Percentiles rank a stretch among this genome's conserved stretches.
Conservation (phyloP, 176 grass and related monocot genomes). For the Cenchrus fungigraminus region DNA sequence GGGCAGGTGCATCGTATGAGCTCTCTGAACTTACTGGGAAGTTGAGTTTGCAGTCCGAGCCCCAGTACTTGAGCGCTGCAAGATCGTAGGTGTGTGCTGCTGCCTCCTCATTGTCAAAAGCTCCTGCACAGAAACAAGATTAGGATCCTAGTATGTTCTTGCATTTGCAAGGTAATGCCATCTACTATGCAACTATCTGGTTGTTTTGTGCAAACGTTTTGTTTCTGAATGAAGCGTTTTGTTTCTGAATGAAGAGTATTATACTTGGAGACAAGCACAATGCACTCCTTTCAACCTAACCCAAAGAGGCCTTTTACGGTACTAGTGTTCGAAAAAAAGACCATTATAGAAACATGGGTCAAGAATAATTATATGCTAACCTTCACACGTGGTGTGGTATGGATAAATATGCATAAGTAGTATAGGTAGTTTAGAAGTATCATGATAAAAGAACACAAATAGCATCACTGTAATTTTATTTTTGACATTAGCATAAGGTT, state of each 20-base stretch:
- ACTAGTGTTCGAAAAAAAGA: too few species aligned
- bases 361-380: too few species aligned
- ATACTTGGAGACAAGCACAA: constrained; percentile 13
- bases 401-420: too few species aligned
- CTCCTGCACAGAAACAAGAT: constrained; percentile 43
- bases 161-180: neutral
- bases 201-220: neutral
- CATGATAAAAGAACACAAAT: too few species aligned
- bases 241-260: neutral
- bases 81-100: constrained; percentile 84
- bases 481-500: too few species aligned
- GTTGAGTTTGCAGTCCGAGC: constrained; percentile 53
- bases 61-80: constrained; percentile 86
- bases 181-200: neutral
- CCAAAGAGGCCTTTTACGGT: too few species aligned
- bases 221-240: neutral
- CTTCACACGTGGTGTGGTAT: too few species aligned
- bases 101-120: constrained; percentile 60
- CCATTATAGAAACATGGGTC: too few species aligned
- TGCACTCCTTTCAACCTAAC: constrained; percentile 5
- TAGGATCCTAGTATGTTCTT: neutral
- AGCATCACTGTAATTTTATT: too few species aligned
- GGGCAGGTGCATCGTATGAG: neutral
- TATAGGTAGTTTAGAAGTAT: too few species aligned
- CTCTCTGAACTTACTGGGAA: constrained; percentile 62